These are phyloP conservation scores for Fusarium ambrosium DNA, from an alignment of 2,329 filamentous ascomycete genomes.

Conservation along the genomic window DNA sequence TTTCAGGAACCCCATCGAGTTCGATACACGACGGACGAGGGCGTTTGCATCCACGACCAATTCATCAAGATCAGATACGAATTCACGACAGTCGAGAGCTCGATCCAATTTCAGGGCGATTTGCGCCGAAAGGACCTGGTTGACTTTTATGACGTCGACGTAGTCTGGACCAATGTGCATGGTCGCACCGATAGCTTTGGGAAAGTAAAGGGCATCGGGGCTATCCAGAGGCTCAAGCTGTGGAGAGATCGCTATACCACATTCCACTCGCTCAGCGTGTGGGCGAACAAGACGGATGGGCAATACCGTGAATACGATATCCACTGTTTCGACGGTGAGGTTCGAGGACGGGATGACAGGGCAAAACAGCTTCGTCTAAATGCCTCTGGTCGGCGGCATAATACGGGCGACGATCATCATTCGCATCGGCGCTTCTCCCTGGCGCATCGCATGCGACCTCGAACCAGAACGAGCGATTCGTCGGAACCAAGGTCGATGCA, in stretches of 20 bases:
- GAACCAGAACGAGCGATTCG: constrained; percentile 50
- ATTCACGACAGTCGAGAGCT: constrained; percentile 63
- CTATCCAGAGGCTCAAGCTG: constrained; percentile 66
- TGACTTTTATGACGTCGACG: constrained; percentile 66
- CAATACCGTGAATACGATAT: constrained; percentile 64
- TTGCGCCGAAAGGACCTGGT: constrained; percentile 62
- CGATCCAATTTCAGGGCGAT: constrained; percentile 64
- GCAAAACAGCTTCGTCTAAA: constrained; percentile 61
- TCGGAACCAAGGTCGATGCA: constrained; percentile 44
- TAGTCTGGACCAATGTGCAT: constrained; percentile 65
- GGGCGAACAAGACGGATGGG: constrained; percentile 61
- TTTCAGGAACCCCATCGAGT: constrained; percentile 64
- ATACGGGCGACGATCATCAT: constrained; percentile 54
- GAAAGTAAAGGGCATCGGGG: constrained; percentile 63
- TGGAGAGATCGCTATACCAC: constrained; percentile 64
- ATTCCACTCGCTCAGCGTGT: constrained; percentile 62
- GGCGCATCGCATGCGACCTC: constrained; percentile 58
- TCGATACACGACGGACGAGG: constrained; percentile 62
- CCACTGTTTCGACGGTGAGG: constrained; percentile 61
- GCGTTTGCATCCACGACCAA: constrained; percentile 63
- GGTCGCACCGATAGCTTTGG: constrained; percentile 64
- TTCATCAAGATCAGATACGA: constrained; percentile 64
- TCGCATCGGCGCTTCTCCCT: constrained; percentile 58
- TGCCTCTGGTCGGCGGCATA: constrained; percentile 57
- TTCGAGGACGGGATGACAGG: constrained; percentile 61